Evolutionary conservation across 2,329 filamentous ascomycete genomes (phyloP), one percentile per base, ranked within the genome.

Genomic region (Herpotrichia juniperi): DNA sequence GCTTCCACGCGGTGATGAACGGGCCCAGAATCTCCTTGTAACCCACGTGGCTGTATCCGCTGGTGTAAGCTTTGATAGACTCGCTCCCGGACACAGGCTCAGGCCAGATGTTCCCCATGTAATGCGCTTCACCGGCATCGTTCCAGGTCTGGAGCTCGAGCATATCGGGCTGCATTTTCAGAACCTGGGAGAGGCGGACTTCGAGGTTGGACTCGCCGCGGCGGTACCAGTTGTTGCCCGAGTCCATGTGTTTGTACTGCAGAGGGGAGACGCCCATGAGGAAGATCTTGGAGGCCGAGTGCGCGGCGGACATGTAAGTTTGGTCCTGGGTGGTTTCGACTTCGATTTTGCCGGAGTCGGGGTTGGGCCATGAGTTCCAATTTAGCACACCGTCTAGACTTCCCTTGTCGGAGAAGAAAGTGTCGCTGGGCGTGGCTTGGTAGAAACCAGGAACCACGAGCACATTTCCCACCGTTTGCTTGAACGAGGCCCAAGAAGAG

Each of bases 111-210:
- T 74, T 72, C 1, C 74, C 75, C 53, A 77, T 71, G 46, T 78
- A 76, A 52, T 76, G 74, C 10, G 60, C 61, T 46, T 77, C 74
- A 1, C 73, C 73, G 0, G 65, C 72, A 44, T 77, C 75, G 43
- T 77, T 77, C 74, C 75, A 77, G 12, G 72, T 75, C 42, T 74
- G 72, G 4, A 76, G 57, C 54, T 77, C 68, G 9, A 76, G 54
- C 46, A 75, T 73, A 42, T 75, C 71, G 2, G 74, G 74, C 42
- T 71, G 62, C 9, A 76, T 28, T 7, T 50, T 34, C 1, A 77
- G 61, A 10, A 69, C 64, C 50, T 59, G 65, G 24, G 43, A 56
- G 31, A 66, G 62, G 46, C 56, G 66, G 37, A 65, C 44, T 17
- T 71, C 67, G 14, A 76, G 65, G 42, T 76, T 76, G 8, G 63